Conservation (phyloP, 768 basidiomycete species). For the Collybiopsis luxurians region DNA sequence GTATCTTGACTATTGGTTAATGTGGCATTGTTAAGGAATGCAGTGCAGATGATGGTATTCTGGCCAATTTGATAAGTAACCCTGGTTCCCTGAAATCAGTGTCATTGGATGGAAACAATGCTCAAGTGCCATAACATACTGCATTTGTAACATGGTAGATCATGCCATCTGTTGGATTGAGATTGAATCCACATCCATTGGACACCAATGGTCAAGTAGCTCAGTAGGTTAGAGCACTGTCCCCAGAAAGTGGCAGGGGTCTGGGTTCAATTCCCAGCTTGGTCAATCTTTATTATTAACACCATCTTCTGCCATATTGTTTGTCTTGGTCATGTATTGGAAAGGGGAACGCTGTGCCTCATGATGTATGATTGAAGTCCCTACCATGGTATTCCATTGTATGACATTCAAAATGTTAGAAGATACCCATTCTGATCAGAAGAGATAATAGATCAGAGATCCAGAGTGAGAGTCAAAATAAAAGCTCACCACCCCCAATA, state of each 20-base stretch:
- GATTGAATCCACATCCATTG: too few species aligned
- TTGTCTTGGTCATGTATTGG: constrained; percentile 35
- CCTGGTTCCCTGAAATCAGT: constrained; percentile 8
- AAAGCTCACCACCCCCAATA: constrained; percentile 29
- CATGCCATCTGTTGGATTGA: too few species aligned
- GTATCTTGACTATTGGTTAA: constrained; percentile 36
- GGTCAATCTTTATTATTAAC: too few species aligned
- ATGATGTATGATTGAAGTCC: constrained; percentile 36
- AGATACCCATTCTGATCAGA: constrained; percentile 32
- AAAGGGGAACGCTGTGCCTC: constrained; percentile 35
- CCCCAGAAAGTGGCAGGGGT: too few species aligned
- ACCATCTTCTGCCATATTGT: constrained; percentile 44
- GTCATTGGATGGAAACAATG: too few species aligned
- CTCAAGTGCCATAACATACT: constrained; percentile 15
- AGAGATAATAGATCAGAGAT: not conserved
- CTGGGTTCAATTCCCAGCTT: too few species aligned
- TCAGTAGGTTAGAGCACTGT: too few species aligned
- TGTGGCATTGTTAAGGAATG: constrained; percentile 35
- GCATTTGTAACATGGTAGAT: constrained; percentile 33
- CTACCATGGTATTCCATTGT: constrained; percentile 44
- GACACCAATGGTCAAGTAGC: too few species aligned
- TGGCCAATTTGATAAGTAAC: constrained; percentile 39
- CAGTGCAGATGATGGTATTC: constrained; percentile 35
- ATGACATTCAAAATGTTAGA: constrained; percentile 28
- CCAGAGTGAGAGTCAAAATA: too few species aligned